Base-by-base conservation (phyloP, 768 basidiomycete species). In the Tephrocybe sp. region DNA sequence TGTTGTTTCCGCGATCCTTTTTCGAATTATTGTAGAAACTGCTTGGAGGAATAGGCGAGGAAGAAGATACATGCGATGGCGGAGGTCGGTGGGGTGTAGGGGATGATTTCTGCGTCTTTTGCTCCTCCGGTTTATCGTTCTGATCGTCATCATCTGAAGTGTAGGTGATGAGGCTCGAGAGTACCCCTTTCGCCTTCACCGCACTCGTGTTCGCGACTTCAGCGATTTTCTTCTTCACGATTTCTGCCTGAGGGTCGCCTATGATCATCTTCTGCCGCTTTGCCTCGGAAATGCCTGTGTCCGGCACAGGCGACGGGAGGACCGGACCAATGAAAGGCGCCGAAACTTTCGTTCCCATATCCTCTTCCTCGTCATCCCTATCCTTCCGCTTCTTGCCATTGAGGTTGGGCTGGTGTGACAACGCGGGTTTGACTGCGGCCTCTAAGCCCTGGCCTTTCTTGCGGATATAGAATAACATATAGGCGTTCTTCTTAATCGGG, bases 401-500 rank as follows among this genome's bases (percentile, higher is more conserved):
- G 40, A 86, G 57, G 8, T 69, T 70, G 22, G 60, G 67, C 58
- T 48, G 41, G 68, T 77, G 42, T 61, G 58, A 13, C 61, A 48
- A 22, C 50, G 52, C 31, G 16, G 69, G 59, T 19, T 71, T 73
- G 49, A 88, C 69, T 4, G 79, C 84, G 15, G 83, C 81, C 57
- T 87, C 80, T 40, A 91, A 69, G 4, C 75, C 78, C 59, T 90
- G 84, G 6, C 90, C 91, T 65, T 82, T 86, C 49, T 86, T 83
- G 43, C 83, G 82, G 37, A 92, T 78, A 66, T 98, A 99, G 70
- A 95, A 94, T 49, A 99, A 73, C 54, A 98, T 80, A 57, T 99
- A 99, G 50, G 97, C 97, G 61, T 80, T 90, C 68, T 82, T 86
- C 69, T 83, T 79, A 49, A 69, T 67, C 23, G 90, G 85, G 4